phyloP scores from a whole-genome alignment of 2,329 filamentous ascomycete genomes.

The Ophiocordyceps camponoti-floridani region DNA sequence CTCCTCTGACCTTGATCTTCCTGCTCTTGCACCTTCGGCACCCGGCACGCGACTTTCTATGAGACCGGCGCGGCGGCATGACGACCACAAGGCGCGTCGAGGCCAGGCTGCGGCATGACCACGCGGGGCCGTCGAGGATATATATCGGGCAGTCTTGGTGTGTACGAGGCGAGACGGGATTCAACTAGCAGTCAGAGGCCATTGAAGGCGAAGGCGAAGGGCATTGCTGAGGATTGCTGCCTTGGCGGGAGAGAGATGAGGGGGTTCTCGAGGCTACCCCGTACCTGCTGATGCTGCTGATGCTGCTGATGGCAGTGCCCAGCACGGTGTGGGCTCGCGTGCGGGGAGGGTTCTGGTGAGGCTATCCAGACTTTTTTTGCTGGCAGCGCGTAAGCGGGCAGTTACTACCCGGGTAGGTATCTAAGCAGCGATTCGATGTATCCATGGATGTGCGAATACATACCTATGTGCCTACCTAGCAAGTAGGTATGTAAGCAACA shows the following conservation, averaged over 20 bases:
- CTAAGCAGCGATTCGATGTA: no score
- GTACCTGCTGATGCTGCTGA: not conserved
- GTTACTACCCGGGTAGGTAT: no score
- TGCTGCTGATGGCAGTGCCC: not conserved
- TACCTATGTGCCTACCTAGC: no score
- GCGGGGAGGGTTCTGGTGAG: no score
- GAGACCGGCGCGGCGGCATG: constrained; percentile 48
- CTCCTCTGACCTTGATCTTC: constrained; percentile 44
- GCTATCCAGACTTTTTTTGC: no score
- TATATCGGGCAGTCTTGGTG: not conserved
- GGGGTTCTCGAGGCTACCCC: not conserved
- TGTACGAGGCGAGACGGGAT: not conserved
- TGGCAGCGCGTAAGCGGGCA: no score
- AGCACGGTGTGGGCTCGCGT: no score
- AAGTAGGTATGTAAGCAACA: no score
- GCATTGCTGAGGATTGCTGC: not conserved
- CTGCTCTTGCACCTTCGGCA: constrained; percentile 48
- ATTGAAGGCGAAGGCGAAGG: not conserved
- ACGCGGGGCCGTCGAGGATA: constrained; percentile 1
- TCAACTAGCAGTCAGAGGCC: not conserved
- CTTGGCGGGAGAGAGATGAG: not conserved
- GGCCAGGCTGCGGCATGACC: constrained; percentile 6
- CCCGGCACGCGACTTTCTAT: constrained; percentile 52
- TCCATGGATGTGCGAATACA: no score
- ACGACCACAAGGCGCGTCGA: constrained; percentile 7